phyloP scores from a whole-genome alignment of 345 rosid genomes.

The Populus ilicifolia region DNA sequence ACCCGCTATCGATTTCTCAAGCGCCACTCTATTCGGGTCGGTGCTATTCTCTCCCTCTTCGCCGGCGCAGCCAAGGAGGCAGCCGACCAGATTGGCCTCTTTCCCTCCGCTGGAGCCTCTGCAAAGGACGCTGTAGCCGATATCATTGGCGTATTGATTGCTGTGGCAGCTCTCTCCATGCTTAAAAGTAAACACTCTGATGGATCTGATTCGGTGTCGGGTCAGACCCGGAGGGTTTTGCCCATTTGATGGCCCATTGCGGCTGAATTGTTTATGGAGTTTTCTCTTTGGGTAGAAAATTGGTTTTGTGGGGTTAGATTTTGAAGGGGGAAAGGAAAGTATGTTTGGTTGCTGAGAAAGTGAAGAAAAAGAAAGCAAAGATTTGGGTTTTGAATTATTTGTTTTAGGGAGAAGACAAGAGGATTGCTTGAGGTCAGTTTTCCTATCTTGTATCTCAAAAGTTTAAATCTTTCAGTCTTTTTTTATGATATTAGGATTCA shows the following conservation, averaged over 20 bases:
- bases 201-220: constrained; percentile 21
- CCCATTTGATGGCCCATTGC: constrained; percentile 40
- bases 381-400: not conserved
- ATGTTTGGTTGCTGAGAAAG: constrained; percentile 8
- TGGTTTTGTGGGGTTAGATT: not conserved
- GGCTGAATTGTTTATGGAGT: not conserved
- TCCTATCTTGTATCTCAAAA: not conserved
- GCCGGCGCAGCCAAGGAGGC: constrained; percentile 93
- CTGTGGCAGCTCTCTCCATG: constrained; percentile 41
- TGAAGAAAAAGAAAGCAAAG: constrained; percentile 4
- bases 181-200: not conserved
- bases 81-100: constrained; percentile 73
- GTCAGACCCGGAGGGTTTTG: constrained; percentile 40
- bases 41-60: constrained; percentile 65
- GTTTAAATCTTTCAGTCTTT: not conserved
- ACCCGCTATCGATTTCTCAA: constrained; percentile 54
- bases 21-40: constrained; percentile 51
- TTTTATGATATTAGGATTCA: not conserved
- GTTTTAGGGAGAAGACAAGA: not conserved
- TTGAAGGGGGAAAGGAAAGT: not conserved
- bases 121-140: constrained; percentile 76
- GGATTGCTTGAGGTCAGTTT: constrained; percentile 11
- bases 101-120: constrained; percentile 89
- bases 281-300: not conserved
- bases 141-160: constrained; percentile 55